Evolutionary conservation across 2,329 filamentous ascomycete species (phyloP), one percentile per base, ranked within the genome.

Genomic region (Didymellaceae sp.): DNA sequence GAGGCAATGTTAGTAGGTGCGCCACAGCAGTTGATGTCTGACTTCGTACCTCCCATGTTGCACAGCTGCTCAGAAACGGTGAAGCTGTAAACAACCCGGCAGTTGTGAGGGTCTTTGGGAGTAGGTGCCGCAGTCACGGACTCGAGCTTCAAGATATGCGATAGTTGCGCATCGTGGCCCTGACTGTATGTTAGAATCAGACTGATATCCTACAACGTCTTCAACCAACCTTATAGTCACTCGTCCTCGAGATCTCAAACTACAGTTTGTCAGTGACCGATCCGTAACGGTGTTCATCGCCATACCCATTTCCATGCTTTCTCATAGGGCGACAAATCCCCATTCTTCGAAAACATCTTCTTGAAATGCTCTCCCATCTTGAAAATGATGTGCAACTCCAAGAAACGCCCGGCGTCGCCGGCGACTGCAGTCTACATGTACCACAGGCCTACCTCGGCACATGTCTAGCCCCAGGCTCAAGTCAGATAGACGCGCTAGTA

Each of bases 51-150:
- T 14, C 32, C 38, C 45, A 42, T 57, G 62, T 83, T 83, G 53
- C 75, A 74, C 43, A 82, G 76, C 37, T 67, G 63, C 9, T 62
- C 59, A 8, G 76, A 72, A 13, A 82, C 76, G 3, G 59, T 67
- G 52, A 83, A 73, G 17, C 71, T 73, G 60, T 77, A 81, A 4
- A 74, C 72, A 2, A 70, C 71, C 0, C 69, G 72, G 8, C 74
- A 67, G 11, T 70, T 41, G 41, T 72, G 61, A 5, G 68, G 67
- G 41, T 72, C 51, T 11, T 34, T 34, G 13, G 52, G 45, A 8
- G 67, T 67, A 6, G 71, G 65, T 14, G 60, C 42, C 11, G 59
- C 62, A 2, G 59, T 70, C 5, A 66, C 69, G 18, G 70, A 72
- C 38, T 73, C 61, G 32, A 74, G 64, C 14, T 65, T 68, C 44